Base-by-base conservation (phyloP, 1,139 yeast species). In the Suhomyces ambrosiae region DNA sequence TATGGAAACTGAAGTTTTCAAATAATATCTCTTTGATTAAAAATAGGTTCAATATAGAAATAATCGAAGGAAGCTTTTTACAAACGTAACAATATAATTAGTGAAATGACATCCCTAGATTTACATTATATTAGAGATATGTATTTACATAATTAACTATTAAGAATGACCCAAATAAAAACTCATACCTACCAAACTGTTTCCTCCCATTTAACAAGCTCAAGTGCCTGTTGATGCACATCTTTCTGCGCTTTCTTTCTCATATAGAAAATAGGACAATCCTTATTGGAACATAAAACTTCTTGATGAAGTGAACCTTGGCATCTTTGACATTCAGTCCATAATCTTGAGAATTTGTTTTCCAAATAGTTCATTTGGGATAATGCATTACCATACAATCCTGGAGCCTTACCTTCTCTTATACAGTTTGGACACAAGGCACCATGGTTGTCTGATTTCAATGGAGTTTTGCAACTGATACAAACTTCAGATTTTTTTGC, bases 241-340 rank as follows among this genome's bases (percentile, higher is more conserved):
- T 90, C 97, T 59, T 89, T 90, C 57, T 87, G 96, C 2, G 90
- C 95, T 59, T 92, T 90, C 60, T 84, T 90, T 55, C 99, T 76
- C 98, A 94, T 92, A 61, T 92, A 94, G 54, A 92, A 94, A 25
- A 94, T 92, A 2, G 97, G 97, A 64, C 99, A 94, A 62, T 92
- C 97, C 51, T 89, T 89, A 50, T 92, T 88, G 0, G 96, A 84
- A 60, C 99, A 94, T 27, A 92, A 69, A 6, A 94, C 98, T 53
- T 92, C 97, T 61, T 89, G 97, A 54, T 92, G 97, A 42, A 94
- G 67, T 15, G 95, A 86, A 0, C 97, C 97, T 53, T 94, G 97
- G 60, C 98, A 94, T 47, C 97, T 72, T 64, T 94, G 99, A 59
- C 99, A 94, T 57, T 94, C 96, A 0, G 98, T 92, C 99, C 99